Conservation (phyloP, 169 alveolate genomes). For the Toxoplasma gondii region DNA sequence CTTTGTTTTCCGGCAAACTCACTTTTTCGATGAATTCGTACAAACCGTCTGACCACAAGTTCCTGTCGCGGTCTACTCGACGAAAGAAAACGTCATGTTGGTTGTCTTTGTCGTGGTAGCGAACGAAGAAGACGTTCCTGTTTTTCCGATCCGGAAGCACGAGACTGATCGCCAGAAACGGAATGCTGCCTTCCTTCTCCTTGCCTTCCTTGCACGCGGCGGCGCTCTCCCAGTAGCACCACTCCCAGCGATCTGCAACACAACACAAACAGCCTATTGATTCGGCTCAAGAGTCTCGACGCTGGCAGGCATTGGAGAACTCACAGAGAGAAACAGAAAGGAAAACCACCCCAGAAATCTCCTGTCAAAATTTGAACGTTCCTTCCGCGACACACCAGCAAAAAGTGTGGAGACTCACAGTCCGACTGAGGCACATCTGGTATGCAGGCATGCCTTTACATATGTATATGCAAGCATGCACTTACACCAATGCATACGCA, state of each 20-base stretch:
- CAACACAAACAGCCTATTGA: neutral
- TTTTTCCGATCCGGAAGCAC: slow-evolving; percentile 65
- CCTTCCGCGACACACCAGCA: too few species aligned
- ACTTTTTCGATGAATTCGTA: slow-evolving; percentile 67
- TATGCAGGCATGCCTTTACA: too few species aligned
- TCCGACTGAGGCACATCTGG: too few species aligned
- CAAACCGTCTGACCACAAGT: slow-evolving; percentile 68
- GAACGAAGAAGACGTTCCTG: slow-evolving; percentile 54
- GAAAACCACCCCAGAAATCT: too few species aligned
- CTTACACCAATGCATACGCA: too few species aligned
- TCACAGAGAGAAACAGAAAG: too few species aligned
- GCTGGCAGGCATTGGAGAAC: neutral
- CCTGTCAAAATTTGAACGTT: too few species aligned
- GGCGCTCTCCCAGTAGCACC: neutral
- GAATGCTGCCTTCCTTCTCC: slow-evolving; percentile 1
- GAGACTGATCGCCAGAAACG: slow-evolving; percentile 61
- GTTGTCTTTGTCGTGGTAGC: slow-evolving; percentile 44
- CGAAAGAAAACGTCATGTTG: slow-evolving; percentile 49
- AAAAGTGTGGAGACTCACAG: too few species aligned
- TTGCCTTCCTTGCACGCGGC: neutral
- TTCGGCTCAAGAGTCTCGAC: neutral
- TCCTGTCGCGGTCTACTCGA: slow-evolving; percentile 66
- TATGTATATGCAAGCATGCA: too few species aligned
- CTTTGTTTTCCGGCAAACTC: too few species aligned
- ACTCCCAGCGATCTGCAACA: neutral